phyloP scores from a whole-genome alignment of 495 filamentous ascomycete species.

The Aspergillus haitiensis region DNA sequence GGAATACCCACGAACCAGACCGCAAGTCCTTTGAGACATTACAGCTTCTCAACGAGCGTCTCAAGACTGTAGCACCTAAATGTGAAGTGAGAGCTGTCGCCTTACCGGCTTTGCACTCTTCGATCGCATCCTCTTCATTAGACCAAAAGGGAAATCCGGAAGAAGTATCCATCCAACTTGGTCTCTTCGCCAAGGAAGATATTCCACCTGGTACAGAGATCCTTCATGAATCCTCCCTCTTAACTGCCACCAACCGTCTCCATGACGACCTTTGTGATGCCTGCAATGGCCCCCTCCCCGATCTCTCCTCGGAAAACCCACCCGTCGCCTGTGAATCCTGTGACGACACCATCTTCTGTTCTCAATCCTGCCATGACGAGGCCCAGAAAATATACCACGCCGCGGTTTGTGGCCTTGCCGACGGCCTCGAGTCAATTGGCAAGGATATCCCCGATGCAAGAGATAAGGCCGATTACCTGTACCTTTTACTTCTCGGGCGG shows the following conservation, averaged over 20 bases:
- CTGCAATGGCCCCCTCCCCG: slow-evolving; percentile 73
- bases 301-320: slow-evolving; percentile 45
- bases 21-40: slow-evolving; percentile 71
- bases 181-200: slow-evolving; percentile 82
- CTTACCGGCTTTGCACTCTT: slow-evolving; percentile 65
- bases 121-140: slow-evolving; percentile 28
- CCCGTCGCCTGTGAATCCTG: slow-evolving; percentile 70
- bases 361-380: slow-evolving; percentile 63
- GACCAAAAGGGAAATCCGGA: slow-evolving; percentile 27
- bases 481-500: slow-evolving; percentile 75
- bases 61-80: slow-evolving; percentile 64
- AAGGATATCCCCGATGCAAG: slow-evolving; percentile 69
- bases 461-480: slow-evolving; percentile 73
- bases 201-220: slow-evolving; percentile 76
- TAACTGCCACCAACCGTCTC: slow-evolving; percentile 79
- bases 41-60: slow-evolving; percentile 61
- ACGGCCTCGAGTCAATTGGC: slow-evolving; percentile 73
- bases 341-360: slow-evolving; percentile 85
- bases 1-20: slow-evolving; percentile 88
- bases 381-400: slow-evolving; percentile 81
- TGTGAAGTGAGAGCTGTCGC: slow-evolving; percentile 69
- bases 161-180: slow-evolving; percentile 66
- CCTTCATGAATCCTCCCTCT: slow-evolving; percentile 71
- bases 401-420: slow-evolving; percentile 75
- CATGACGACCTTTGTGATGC: slow-evolving; percentile 83